phyloP scores from a whole-genome alignment of 768 basidiomycete genomes.

The Suillus occidentalis region DNA sequence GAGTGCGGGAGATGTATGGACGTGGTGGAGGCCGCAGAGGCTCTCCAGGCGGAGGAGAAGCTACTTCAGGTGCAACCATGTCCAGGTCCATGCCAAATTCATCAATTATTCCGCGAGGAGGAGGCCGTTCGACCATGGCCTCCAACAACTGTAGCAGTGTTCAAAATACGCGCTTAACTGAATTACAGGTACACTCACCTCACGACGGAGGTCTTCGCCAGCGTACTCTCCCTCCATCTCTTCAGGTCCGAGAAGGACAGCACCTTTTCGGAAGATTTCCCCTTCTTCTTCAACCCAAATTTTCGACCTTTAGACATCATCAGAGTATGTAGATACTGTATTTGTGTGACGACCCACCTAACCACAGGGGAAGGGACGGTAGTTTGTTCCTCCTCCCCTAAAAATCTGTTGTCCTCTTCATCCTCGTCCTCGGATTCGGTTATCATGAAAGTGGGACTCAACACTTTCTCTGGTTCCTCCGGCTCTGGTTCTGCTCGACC shows the following conservation, averaged over 20 bases:
- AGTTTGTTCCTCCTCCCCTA: constrained; percentile 28
- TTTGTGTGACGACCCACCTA: background rate
- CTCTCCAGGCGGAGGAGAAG: constrained; percentile 18
- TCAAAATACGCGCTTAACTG: background rate
- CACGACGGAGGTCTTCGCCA: constrained; percentile 83
- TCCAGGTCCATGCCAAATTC: constrained; percentile 49
- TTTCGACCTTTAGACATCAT: constrained; percentile 49
- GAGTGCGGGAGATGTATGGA: constrained; percentile 60
- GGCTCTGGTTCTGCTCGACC: constrained; percentile 67
- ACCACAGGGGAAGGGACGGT: constrained; percentile 31
- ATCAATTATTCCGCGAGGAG: constrained; percentile 69
- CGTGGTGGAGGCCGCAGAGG: constrained; percentile 40
- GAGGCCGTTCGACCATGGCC: constrained; percentile 84
- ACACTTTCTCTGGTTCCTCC: constrained; percentile 65
- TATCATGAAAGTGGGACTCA: constrained; percentile 64
- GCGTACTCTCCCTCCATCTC: constrained; percentile 90
- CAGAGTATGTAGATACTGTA: background rate
- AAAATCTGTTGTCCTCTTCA: constrained; percentile 36
- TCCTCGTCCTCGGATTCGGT: constrained; percentile 55
- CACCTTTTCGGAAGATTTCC: constrained; percentile 92
- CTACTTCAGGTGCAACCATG: constrained; percentile 7
- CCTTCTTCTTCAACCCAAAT: constrained; percentile 93
- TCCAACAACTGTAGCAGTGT: constrained; percentile 62
- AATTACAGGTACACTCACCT: constrained; percentile 42
- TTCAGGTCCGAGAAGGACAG: constrained; percentile 72